Conservation (phyloP, 2,329 filamentous ascomycete genomes). For the Chaetoscypha palmicola region DNA sequence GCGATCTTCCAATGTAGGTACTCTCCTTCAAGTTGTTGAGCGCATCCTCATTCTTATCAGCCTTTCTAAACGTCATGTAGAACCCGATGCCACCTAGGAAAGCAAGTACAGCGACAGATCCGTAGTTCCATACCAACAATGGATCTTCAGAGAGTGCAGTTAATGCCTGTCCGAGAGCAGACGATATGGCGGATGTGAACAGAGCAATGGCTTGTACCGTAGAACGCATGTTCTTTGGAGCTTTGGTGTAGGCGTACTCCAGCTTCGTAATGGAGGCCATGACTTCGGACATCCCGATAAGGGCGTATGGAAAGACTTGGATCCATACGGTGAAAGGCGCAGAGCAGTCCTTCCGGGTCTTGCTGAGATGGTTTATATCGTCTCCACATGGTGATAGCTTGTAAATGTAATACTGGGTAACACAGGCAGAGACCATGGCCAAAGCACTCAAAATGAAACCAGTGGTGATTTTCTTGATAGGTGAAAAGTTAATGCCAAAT, state of each 20-base stretch:
- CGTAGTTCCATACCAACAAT: conserved; percentile 34
- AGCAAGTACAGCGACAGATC: conserved; percentile 23
- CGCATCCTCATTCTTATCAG: conserved; percentile 29
- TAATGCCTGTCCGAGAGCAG: conserved; percentile 34
- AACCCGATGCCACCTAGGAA: conserved; percentile 26
- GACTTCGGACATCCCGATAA: conserved; percentile 53
- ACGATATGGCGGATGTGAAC: conserved; percentile 50
- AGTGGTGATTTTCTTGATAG: conserved; percentile 49
- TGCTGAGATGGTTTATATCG: conserved; percentile 38
- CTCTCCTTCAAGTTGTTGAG: conserved; percentile 22
- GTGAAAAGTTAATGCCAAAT: conserved; percentile 46
- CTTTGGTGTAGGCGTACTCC: conserved; percentile 70
- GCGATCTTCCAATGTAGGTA: conserved; percentile 1
- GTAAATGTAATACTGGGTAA: conserved; percentile 54
- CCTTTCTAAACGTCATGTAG: conserved; percentile 25
- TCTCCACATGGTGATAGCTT: conserved; percentile 46
- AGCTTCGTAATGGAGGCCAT: conserved; percentile 61
- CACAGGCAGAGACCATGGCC: conserved; percentile 49
- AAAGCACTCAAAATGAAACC: conserved; percentile 48
- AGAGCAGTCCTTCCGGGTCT: conserved; percentile 15
- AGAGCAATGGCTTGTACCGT: conserved; percentile 51
- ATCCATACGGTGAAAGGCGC: conserved; percentile 46
- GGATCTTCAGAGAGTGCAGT: conserved; percentile 37
- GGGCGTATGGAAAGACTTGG: conserved; percentile 43
- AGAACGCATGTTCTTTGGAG: conserved; percentile 61